Conservation (phyloP, 176 grass and related monocot genomes). For the Phyllostachys edulis region DNA sequence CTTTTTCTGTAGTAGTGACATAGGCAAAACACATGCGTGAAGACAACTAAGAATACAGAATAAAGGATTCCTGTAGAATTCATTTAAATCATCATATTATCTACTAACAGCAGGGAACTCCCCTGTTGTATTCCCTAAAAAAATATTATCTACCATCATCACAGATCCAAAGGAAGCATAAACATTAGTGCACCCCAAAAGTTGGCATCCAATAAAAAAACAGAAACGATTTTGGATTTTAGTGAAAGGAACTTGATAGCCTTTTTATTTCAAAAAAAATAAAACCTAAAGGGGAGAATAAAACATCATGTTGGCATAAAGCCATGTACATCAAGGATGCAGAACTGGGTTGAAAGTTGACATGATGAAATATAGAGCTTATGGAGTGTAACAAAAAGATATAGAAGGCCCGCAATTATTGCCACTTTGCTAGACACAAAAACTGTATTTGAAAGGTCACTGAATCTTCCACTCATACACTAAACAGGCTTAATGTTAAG, state of each 20-base stretch:
- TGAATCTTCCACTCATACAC: neutral
- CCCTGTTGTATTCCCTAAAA: too few relatives aligned
- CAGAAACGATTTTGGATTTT: neutral
- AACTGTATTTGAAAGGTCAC: conserved; percentile 11
- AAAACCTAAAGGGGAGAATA: neutral
- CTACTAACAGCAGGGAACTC: too few relatives aligned
- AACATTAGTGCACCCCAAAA: too few relatives aligned
- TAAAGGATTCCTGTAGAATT: too few relatives aligned
- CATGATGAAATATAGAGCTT: neutral
- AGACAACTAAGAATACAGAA: too few relatives aligned
- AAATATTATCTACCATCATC: too few relatives aligned
- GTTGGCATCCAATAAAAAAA: neutral
- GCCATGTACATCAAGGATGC: neutral
- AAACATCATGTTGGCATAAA: neutral
- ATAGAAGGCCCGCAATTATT: neutral
- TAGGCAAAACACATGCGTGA: too few relatives aligned
- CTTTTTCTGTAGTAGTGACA: too few relatives aligned
- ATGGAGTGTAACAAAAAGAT: neutral
- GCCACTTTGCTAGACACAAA: neutral
- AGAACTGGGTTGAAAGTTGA: neutral
- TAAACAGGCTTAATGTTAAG: conserved; percentile 6
- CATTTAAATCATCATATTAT: too few relatives aligned
- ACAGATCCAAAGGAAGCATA: too few relatives aligned
- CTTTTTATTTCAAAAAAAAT: conserved; percentile 2
- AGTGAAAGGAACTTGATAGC: neutral